phyloP scores from a whole-genome alignment of 495 filamentous ascomycete genomes.

The Lineolata rhizophorae region DNA sequence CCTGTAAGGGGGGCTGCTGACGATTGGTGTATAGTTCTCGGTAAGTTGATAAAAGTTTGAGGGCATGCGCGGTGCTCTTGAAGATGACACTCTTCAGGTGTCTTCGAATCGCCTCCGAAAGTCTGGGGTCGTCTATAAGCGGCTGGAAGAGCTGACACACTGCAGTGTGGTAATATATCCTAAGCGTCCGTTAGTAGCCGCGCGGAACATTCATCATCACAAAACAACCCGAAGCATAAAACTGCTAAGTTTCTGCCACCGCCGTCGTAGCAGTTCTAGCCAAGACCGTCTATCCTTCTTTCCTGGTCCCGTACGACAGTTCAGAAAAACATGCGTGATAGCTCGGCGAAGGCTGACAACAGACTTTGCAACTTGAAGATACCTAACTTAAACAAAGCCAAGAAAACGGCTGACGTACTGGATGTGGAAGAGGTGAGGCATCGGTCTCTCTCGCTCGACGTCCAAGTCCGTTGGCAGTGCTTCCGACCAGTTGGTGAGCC shows the following conservation, averaged over 20 bases:
- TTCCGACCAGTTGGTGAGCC: conserved; percentile 15
- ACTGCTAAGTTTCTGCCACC: too few species aligned
- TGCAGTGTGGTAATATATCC: conserved; percentile 6
- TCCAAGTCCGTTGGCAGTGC: conserved; percentile 20
- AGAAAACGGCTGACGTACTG: too few species aligned
- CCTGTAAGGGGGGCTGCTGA: conserved; percentile 17
- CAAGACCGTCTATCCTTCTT: not conserved
- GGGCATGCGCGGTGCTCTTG: conserved; percentile 1
- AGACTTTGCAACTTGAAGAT: too few species aligned
- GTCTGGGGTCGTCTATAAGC: conserved; percentile 1
- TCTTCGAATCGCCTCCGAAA: not conserved
- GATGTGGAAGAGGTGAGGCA: too few species aligned
- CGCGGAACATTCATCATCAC: too few species aligned
- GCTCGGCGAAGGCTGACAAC: too few species aligned
- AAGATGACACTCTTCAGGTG: conserved; percentile 2
- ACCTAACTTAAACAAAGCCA: too few species aligned
- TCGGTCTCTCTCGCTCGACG: too few species aligned
- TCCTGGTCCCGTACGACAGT: conserved; percentile 11
- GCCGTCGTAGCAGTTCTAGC: too few species aligned
- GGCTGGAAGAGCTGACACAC: conserved; percentile 7
- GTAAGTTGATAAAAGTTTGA: conserved; percentile 6
- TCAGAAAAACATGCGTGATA: too few species aligned
- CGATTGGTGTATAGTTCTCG: conserved; percentile 10
- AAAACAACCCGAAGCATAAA: too few species aligned
- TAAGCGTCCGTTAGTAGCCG: conserved; percentile 3